phyloP scores from a whole-genome alignment of 2,329 filamentous ascomycete genomes.

The Amesomyces nigricolor region DNA sequence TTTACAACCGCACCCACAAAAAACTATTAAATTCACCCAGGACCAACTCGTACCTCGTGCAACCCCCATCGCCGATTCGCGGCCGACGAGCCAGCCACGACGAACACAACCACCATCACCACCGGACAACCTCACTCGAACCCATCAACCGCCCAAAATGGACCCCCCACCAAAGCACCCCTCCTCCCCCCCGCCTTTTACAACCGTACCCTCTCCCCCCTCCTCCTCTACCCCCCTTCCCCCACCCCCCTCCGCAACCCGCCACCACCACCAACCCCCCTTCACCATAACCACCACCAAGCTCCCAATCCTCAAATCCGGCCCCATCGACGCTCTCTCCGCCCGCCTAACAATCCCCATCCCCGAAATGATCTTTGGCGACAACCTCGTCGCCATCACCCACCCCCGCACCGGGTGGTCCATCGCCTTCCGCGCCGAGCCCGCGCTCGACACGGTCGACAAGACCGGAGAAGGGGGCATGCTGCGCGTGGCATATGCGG shows the following conservation, averaged over 20 bases:
- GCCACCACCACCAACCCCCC: slow-evolving; percentile 51
- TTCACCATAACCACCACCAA: slow-evolving; percentile 81
- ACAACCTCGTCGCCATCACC: slow-evolving; percentile 75
- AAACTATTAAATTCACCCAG: too few relatives aligned
- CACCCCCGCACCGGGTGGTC: slow-evolving; percentile 72
- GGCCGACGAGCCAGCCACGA: not conserved
- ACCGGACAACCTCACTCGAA: not conserved
- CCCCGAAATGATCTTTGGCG: slow-evolving; percentile 99
- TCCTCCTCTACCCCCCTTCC: slow-evolving; percentile 27
- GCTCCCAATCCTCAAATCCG: slow-evolving; percentile 88
- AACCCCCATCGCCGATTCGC: not conserved
- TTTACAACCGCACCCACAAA: too few relatives aligned
- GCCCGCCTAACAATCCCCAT: slow-evolving; percentile 74
- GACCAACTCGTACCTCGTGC: not conserved
- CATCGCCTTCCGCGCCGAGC: slow-evolving; percentile 75
- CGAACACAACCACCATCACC: not conserved
- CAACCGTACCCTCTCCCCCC: not conserved
- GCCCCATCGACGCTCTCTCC: slow-evolving; percentile 81
- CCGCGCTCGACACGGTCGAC: slow-evolving; percentile 85
- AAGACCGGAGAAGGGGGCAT: slow-evolving; percentile 80
- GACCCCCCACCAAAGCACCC: not conserved
- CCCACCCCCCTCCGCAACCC: slow-evolving; percentile 48
- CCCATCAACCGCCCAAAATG: not conserved
- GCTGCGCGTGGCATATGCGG: slow-evolving; percentile 89
- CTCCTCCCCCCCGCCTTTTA: not conserved